phyloP scores from a whole-genome alignment of 2,329 filamentous ascomycete genomes.

The Bipolaris cookei region DNA sequence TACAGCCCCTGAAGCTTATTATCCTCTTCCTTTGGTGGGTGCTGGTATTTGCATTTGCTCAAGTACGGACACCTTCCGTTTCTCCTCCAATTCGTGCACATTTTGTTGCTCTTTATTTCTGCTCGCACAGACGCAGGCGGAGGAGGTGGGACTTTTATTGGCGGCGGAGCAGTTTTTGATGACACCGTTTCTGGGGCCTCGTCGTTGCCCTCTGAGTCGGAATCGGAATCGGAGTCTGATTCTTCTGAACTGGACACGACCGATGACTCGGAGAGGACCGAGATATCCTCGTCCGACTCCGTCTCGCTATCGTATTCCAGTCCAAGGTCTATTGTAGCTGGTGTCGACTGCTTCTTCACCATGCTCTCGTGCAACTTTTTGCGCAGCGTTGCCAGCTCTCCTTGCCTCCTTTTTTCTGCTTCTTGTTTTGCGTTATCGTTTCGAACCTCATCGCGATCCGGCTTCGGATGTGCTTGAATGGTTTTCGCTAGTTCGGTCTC shows the following conservation, averaged over 20 bases:
- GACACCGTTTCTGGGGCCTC: slow-evolving; percentile 47
- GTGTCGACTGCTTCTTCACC: slow-evolving; percentile 23
- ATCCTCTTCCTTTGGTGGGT: slow-evolving; percentile 29
- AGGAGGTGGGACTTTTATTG: slow-evolving; percentile 24
- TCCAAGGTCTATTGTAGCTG: slow-evolving; percentile 32
- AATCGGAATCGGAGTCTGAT: slow-evolving; percentile 30
- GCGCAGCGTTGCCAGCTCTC: slow-evolving; percentile 44
- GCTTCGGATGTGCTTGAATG: neutral
- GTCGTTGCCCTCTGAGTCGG: slow-evolving; percentile 29
- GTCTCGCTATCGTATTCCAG: slow-evolving; percentile 43
- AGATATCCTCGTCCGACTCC: slow-evolving; percentile 31
- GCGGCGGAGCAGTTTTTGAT: slow-evolving; percentile 40
- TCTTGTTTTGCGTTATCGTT: slow-evolving; percentile 5
- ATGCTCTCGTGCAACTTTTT: slow-evolving; percentile 45
- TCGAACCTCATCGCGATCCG: slow-evolving; percentile 9
- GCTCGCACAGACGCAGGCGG: slow-evolving; percentile 9
- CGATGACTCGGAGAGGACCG: slow-evolving; percentile 36
- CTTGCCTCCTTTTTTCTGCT: slow-evolving; percentile 7
- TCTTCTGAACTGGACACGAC: slow-evolving; percentile 45
- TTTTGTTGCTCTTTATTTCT: slow-evolving; percentile 13
- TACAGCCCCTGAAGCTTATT: slow-evolving; percentile 33
- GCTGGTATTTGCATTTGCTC: slow-evolving; percentile 33
- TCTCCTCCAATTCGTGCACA: slow-evolving; percentile 36
- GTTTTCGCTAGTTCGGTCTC: slow-evolving; percentile 1
- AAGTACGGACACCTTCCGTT: slow-evolving; percentile 38